phyloP scores from a whole-genome alignment of 1,284 basidiomycete genomes.

The Testicularia cyperi region DNA sequence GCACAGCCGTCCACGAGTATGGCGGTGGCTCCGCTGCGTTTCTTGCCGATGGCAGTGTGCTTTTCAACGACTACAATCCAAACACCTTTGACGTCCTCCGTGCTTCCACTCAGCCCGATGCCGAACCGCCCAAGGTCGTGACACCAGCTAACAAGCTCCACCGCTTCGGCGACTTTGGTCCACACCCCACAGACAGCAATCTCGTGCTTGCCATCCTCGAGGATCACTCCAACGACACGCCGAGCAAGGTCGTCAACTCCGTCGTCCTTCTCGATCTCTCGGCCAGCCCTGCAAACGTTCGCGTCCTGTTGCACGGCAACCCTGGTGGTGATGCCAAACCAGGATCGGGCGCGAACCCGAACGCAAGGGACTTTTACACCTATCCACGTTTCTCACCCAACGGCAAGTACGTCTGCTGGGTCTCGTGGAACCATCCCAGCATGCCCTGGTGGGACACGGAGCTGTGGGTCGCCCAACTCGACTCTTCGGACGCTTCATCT shows the following conservation, averaged over 20 bases:
- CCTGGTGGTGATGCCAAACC: constrained; percentile 60
- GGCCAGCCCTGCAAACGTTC: constrained; percentile 7
- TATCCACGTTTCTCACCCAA: constrained; percentile 70
- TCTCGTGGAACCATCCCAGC: constrained; percentile 72
- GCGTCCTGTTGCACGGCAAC: constrained; percentile 38
- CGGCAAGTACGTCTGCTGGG: constrained; percentile 70
- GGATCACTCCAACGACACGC: constrained; percentile 69
- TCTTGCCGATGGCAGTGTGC: constrained; percentile 23
- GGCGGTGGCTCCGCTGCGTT: constrained; percentile 48
- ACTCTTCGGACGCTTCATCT: constrained; percentile 3
- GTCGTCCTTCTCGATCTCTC: constrained; percentile 66
- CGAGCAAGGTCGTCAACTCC: constrained; percentile 66
- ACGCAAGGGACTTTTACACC: constrained; percentile 70
- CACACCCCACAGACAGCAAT: constrained; percentile 61
- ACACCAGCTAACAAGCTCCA: constrained; percentile 67
- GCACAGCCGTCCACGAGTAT: constrained; percentile 52
- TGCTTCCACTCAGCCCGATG: constrained; percentile 6
- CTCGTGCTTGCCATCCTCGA: constrained; percentile 67
- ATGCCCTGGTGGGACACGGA: constrained; percentile 79
- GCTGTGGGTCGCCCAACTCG: constrained; percentile 65
- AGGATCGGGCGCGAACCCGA: constrained; percentile 5
- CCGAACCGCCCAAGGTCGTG: constrained; percentile 65
- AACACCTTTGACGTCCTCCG: constrained; percentile 23
- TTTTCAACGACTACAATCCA: constrained; percentile 45
- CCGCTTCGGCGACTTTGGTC: constrained; percentile 66